Evolutionary conservation across 2,329 filamentous ascomycete species (phyloP), one percentile per base, ranked within the genome.

Genomic region (Penicillium sp.): DNA sequence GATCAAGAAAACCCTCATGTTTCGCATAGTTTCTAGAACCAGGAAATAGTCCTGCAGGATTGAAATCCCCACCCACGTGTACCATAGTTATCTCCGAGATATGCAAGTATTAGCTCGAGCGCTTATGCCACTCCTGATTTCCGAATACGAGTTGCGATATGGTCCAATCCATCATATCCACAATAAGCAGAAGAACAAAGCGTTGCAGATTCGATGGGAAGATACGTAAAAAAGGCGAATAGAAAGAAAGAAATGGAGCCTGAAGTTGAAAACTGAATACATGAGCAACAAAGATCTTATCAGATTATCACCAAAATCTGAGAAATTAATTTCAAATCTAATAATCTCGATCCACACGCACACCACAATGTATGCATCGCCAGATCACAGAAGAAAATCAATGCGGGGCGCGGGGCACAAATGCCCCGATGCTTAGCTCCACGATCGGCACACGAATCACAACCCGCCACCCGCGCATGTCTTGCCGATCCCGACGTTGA

Each of bases 381-480:
- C 10, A 7, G 31, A 19, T 26, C 24, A 16, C 13, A 47, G 27
- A 47, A 47, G 44, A 47, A 29, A 29, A 47, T 29, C 44, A 43
- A 31, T 53, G 51, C 45, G 45, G 45, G 52, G 31, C 51, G 56
- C 48, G 33, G 52, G 48, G 48, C 52, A 43, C 48, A 46, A 47
- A 47, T 37, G 22, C 22, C 19, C 49, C 35, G 49, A 48, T 21
- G 39, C 39, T 41, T 41, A 59, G 56, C 44, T 47, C 35, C 13
- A 44, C 8, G 58, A 62, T 62, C 57, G 48, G 26, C 60, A 14
- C 35, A 44, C 60, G 55, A 62, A 60, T 62, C 58, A 62, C 7
- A 45, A 16, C 21, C 14, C 3, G 16, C 5, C 22, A 16, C 11
- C 26, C 26, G 48, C 44, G 33, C 60, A 62, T 62, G 58, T 50